These are phyloP conservation scores for Rubia tinctorum DNA, from an alignment of 305 asterid genomes.

Conservation along the genomic window DNA sequence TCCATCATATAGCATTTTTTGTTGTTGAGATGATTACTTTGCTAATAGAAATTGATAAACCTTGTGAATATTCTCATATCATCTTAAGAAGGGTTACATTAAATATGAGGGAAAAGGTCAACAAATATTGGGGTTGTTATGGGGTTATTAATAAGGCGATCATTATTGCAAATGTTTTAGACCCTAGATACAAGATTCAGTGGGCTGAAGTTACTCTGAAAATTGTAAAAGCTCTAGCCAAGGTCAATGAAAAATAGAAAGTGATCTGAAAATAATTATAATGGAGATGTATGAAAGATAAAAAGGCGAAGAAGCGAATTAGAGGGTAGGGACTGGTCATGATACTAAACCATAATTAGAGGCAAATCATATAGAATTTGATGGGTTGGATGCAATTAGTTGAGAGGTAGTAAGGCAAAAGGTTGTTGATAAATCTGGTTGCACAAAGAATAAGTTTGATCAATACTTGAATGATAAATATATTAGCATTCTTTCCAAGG, in stretches of 20 bases:
- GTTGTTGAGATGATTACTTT: not conserved
- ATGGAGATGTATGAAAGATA: not conserved
- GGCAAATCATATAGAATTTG: not conserved
- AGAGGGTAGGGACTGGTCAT: not conserved
- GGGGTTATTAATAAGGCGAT: not conserved
- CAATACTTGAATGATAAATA: not conserved
- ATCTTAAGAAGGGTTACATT: not conserved
- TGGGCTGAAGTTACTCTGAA: not conserved
- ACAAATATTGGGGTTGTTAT: not conserved
- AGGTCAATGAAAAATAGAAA: not conserved
- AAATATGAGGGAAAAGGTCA: not conserved
- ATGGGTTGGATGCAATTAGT: not conserved
- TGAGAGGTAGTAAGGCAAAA: not conserved
- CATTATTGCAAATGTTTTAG: not conserved
- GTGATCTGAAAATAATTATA: not conserved
- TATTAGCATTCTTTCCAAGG: not conserved
- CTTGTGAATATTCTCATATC: no score
- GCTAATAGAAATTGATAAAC: not conserved
- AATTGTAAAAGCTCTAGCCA: no score
- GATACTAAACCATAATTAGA: not conserved
- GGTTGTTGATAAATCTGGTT: not conserved
- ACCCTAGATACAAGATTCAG: not conserved
- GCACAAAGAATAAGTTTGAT: not conserved
- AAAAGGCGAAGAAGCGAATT: not conserved
- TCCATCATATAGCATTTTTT: not conserved